Percentiles rank a stretch among this genome's conserved stretches.
phyloP scores from a whole-genome alignment of 768 basidiomycete genomes.

The Phanerochaete sordida region DNA sequence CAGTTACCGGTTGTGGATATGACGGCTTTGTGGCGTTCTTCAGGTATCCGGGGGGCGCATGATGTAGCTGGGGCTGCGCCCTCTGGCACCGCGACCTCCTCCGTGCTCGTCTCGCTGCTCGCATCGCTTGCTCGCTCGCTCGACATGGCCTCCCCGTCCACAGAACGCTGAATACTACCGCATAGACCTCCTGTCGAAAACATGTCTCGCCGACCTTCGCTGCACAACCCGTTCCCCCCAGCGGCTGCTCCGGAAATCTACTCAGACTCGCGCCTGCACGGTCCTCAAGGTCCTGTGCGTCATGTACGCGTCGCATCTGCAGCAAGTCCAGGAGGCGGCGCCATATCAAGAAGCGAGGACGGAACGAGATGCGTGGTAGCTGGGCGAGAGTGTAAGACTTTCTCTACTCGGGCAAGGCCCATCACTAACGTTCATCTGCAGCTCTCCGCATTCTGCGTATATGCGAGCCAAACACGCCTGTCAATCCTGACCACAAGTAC shows the following conservation, averaged over 20 bases:
- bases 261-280: conserved; percentile 42
- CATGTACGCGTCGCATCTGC: conserved; percentile 61
- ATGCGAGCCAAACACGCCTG: conserved; percentile 40
- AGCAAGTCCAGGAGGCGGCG: conserved; percentile 58
- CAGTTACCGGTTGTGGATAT: neutral
- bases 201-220: conserved; percentile 15
- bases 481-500: conserved; percentile 44
- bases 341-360: conserved; percentile 67
- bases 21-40: conserved; percentile 1
- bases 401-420: conserved; percentile 37
- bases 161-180: no score
- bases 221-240: conserved; percentile 10
- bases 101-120: neutral
- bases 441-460: conserved; percentile 43
- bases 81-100: neutral
- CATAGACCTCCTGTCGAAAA: no score
- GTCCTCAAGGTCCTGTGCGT: conserved; percentile 41
- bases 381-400: conserved; percentile 68
- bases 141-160: neutral
- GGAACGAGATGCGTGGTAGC: conserved; percentile 66
- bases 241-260: conserved; percentile 27
- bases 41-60: neutral
- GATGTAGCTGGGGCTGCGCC: neutral
- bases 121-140: neutral
- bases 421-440: conserved; percentile 29